Percentiles rank a stretch among this genome's conserved stretches.
These are phyloP conservation scores for Chlamydomonas reinhardtii DNA, from an alignment of 163 green algal genomes.

Conservation along the genomic window DNA sequence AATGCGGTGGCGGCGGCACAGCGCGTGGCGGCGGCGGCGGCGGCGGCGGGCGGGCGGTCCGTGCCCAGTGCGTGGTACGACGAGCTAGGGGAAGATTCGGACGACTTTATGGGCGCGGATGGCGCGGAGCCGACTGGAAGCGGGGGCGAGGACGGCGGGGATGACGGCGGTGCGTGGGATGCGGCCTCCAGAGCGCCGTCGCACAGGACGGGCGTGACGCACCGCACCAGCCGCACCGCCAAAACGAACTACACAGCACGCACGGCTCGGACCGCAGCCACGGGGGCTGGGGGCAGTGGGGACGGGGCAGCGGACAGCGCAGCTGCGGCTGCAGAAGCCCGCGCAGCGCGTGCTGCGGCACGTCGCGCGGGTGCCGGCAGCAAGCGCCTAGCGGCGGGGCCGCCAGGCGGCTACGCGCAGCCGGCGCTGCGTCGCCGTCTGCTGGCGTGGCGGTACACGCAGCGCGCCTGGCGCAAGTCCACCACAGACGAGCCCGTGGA, in stretches of 20 bases:
- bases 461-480: constrained; percentile 18
- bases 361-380: not conserved
- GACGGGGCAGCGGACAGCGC: not conserved
- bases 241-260: not conserved
- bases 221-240: not conserved
- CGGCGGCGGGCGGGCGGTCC: too few relatives aligned
- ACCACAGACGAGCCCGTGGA: constrained; percentile 25
- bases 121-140: not conserved
- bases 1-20: not conserved
- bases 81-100: not conserved
- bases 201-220: not conserved
- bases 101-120: not conserved
- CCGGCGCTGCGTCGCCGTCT: constrained; percentile 18
- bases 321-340: not conserved
- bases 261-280: not conserved
- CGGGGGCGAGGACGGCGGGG: not conserved
- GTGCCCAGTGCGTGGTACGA: not conserved
- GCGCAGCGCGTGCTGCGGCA: not conserved
- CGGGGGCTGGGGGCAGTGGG: too few relatives aligned
- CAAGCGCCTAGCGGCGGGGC: constrained; percentile 13
- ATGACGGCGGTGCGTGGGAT: not conserved
- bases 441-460: constrained; percentile 17
- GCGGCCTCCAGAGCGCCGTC: not conserved
- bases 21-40: not conserved
- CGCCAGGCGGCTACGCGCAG: not conserved